phyloP scores from a whole-genome alignment of 116 monocot species.

The Posidonia oceanica region DNA sequence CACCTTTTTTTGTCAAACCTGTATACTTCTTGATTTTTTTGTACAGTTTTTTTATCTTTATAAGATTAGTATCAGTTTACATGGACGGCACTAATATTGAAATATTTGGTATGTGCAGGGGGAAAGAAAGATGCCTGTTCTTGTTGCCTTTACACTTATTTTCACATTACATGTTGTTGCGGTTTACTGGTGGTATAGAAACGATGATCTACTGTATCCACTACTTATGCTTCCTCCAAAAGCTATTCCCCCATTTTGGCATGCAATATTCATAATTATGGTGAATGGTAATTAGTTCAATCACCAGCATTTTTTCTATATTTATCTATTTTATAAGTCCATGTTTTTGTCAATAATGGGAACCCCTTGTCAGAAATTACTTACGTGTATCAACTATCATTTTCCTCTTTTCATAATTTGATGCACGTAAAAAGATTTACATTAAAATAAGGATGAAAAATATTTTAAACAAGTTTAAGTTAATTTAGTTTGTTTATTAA shows the following conservation, averaged over 20 bases:
- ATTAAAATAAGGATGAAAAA: no score
- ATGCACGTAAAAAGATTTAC: no score
- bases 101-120: conserved; percentile 40
- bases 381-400: background rate
- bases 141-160: conserved; percentile 44
- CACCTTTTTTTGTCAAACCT: no score
- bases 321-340: background rate
- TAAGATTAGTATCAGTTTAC: no score
- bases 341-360: background rate
- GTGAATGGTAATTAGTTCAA: conserved; percentile 57
- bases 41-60: no score
- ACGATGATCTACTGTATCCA: conserved; percentile 66
- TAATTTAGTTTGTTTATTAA: no score
- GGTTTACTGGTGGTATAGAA: conserved; percentile 92
- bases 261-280: conserved; percentile 87
- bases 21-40: no score
- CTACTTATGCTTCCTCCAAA: conserved; percentile 78
- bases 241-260: conserved; percentile 96
- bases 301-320: background rate
- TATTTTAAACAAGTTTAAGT: no score
- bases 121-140: conserved; percentile 61
- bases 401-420: background rate
- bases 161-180: conserved; percentile 74
- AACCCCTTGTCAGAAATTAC: background rate
- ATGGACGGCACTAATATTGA: background rate